Conservation (phyloP, 2,329 filamentous ascomycete genomes). For the Chaetomiaceae sp. region DNA sequence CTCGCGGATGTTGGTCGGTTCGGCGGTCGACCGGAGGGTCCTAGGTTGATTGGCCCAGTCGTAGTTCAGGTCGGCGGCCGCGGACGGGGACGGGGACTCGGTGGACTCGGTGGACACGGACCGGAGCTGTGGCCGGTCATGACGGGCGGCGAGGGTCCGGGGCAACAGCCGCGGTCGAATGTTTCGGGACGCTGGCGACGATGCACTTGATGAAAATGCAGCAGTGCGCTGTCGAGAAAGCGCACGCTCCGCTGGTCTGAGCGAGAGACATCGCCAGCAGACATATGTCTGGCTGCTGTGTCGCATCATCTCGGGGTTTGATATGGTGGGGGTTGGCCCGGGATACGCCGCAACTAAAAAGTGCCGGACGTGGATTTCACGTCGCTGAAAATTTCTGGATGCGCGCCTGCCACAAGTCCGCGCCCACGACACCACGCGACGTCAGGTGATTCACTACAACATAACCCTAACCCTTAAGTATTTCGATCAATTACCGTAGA, state of each 20-base stretch:
- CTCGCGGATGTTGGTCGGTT: conserved; percentile 34
- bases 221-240: conserved; percentile 1
- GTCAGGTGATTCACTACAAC: conserved; percentile 15
- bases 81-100: too few species aligned
- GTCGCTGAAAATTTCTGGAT: conserved; percentile 7
- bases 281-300: conserved; percentile 23
- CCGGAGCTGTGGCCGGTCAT: background rate
- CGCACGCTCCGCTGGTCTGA: conserved; percentile 10
- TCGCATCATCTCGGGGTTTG: conserved; percentile 21
- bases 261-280: conserved; percentile 27
- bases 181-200: background rate
- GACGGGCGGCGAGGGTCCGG: background rate
- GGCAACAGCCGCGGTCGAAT: background rate
- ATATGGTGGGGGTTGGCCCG: background rate
- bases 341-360: background rate
- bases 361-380: background rate
- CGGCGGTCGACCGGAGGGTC: background rate
- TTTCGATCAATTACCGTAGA: too few species aligned
- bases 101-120: conserved; percentile 7
- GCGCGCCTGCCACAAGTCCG: background rate
- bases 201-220: conserved; percentile 1
- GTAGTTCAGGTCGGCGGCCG: background rate
- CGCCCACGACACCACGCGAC: conserved; percentile 14
- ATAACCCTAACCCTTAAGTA: conserved; percentile 20
- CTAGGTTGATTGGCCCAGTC: background rate